These are phyloP conservation scores for Toxoplasma gondii DNA, from an alignment of 169 alveolate species.

Conservation along the genomic window DNA sequence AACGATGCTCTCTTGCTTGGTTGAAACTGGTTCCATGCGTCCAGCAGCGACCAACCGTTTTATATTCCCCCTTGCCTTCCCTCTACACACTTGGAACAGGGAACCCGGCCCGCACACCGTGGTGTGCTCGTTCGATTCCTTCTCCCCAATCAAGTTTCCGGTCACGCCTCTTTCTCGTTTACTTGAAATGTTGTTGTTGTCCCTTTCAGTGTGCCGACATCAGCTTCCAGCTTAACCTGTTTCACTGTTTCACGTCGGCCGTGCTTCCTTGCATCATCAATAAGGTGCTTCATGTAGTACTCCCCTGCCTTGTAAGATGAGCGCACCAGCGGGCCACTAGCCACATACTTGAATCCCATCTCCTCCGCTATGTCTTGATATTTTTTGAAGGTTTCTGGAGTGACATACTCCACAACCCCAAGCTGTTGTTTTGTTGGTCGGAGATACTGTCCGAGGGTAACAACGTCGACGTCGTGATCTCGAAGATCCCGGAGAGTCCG, in stretches of 20 bases:
- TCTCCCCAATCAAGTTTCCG: too few relatives aligned
- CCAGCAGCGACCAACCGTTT: too few relatives aligned
- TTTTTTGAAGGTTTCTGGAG: conserved; percentile 71
- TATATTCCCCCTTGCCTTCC: too few relatives aligned
- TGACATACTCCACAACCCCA: conserved; percentile 71
- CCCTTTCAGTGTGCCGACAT: not conserved
- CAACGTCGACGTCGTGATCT: conserved; percentile 69
- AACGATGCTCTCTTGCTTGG: too few relatives aligned
- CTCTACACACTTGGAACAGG: too few relatives aligned
- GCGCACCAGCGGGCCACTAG: conserved; percentile 79
- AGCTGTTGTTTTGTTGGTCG: conserved; percentile 75
- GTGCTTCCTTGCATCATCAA: not conserved
- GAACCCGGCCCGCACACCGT: too few relatives aligned
- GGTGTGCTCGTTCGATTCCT: too few relatives aligned
- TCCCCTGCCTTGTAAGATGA: conserved; percentile 79
- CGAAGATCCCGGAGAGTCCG: conserved; percentile 68
- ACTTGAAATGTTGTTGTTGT: not conserved
- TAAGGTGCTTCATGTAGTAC: conserved; percentile 67
- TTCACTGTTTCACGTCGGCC: not conserved
- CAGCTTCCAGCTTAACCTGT: conserved; percentile 19
- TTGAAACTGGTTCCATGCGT: too few relatives aligned
- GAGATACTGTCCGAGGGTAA: conserved; percentile 76
- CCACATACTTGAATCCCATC: conserved; percentile 77
- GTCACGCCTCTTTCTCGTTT: too few relatives aligned
- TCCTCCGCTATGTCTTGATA: conserved; percentile 69